phyloP scores from a whole-genome alignment of 108 stramenopile genomes.

The Heterococcus sp. region DNA sequence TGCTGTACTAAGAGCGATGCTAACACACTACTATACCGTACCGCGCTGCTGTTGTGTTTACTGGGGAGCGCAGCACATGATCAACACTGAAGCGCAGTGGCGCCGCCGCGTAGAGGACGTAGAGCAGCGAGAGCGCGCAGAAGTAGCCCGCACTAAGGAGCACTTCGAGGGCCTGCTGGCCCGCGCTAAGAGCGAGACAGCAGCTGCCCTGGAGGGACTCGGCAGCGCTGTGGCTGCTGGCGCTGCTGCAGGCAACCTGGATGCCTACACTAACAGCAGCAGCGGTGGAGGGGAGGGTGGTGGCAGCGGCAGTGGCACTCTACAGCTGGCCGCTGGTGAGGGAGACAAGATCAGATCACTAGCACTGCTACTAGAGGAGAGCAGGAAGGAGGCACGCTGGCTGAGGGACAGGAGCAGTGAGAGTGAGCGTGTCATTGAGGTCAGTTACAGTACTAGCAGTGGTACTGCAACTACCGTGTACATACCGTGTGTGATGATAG shows the following conservation, averaged over 20 bases:
- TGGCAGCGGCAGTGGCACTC: neutral
- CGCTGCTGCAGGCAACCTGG: neutral
- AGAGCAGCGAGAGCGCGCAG: conserved; percentile 21
- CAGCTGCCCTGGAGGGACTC: conserved; percentile 9
- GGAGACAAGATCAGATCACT: conserved; percentile 22
- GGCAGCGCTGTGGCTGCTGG: neutral
- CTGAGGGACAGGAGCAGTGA: conserved; percentile 28
- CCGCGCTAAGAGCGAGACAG: conserved; percentile 8
- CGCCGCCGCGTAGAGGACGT: conserved; percentile 23
- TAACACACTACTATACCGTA: too few relatives aligned
- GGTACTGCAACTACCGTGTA: too few relatives aligned
- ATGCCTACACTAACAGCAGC: neutral
- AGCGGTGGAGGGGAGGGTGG: neutral
- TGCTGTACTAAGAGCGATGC: too few relatives aligned
- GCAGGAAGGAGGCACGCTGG: conserved; percentile 17
- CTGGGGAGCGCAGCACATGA: conserved; percentile 25
- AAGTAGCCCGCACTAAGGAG: conserved; percentile 7
- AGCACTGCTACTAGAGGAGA: conserved; percentile 23
- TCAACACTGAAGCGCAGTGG: conserved; percentile 46
- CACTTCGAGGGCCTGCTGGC: conserved; percentile 2
- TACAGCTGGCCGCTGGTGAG: neutral
- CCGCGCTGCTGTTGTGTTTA: neutral
- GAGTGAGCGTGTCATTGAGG: conserved; percentile 33
- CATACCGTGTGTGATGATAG: too few relatives aligned
- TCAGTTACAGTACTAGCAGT: neutral